A percentile compares a stretch with the other conserved stretches of the same genome.
phyloP scores from a whole-genome alignment of 1,139 yeast species.

The Lodderomyces oxycetoniae region DNA sequence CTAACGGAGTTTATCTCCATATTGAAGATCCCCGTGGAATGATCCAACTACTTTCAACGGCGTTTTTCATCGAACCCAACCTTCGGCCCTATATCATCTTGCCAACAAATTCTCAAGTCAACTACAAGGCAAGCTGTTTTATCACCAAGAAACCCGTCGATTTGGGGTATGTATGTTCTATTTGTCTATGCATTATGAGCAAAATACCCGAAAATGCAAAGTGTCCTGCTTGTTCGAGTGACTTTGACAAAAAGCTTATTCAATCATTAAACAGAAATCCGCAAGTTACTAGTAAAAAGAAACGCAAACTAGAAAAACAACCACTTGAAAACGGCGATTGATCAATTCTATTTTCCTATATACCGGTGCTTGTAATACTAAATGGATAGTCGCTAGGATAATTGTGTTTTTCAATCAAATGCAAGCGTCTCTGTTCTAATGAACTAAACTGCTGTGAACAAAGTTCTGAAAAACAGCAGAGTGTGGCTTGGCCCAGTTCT shows the following conservation, averaged over 20 bases:
- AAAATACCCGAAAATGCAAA: slow-evolving; percentile 54
- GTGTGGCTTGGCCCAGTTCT: slow-evolving; percentile 40
- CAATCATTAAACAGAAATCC: slow-evolving; percentile 48
- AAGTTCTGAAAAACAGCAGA: slow-evolving; percentile 33
- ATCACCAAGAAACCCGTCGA: slow-evolving; percentile 85
- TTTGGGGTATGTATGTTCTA: slow-evolving; percentile 91
- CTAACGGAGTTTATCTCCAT: slow-evolving; percentile 81
- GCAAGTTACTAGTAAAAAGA: slow-evolving; percentile 39
- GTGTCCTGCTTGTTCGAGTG: slow-evolving; percentile 51
- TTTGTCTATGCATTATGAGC: slow-evolving; percentile 78
- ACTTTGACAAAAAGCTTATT: slow-evolving; percentile 48
- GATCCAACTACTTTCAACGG: slow-evolving; percentile 59
- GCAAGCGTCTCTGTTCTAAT: slow-evolving; percentile 38
- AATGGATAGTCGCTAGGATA: slow-evolving; percentile 40
- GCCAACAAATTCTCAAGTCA: slow-evolving; percentile 84
- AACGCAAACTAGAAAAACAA: slow-evolving; percentile 24
- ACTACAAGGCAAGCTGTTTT: slow-evolving; percentile 92
- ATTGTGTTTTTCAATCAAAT: slow-evolving; percentile 45
- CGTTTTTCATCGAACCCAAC: slow-evolving; percentile 79
- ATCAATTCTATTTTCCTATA: too few species aligned
- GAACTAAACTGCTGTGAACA: slow-evolving; percentile 34
- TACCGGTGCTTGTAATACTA: neutral
- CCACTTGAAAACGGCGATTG: neutral
- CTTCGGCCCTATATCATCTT: slow-evolving; percentile 67
- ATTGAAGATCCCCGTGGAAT: slow-evolving; percentile 73